A percentile compares a stretch with the other conserved stretches of the same genome.
Evolutionary conservation across 352 stramenopile genomes (phyloP).

Genomic region (Phytophthora rubi): DNA sequence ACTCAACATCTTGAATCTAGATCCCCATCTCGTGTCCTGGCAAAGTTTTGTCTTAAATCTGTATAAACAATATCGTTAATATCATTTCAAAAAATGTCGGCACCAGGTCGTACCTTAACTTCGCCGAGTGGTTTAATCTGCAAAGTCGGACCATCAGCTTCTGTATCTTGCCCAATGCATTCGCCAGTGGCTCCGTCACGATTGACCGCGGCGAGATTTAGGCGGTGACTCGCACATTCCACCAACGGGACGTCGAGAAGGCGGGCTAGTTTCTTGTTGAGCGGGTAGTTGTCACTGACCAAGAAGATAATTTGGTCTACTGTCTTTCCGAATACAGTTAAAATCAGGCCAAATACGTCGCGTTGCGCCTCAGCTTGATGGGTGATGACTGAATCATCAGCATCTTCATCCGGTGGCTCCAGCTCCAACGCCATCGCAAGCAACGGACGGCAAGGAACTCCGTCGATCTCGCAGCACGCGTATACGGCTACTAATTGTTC

Average conservation of each 20-base stretch:
- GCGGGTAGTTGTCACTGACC: conserved; percentile 11
- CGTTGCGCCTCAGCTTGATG: conserved; percentile 14
- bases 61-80: too few relatives aligned
- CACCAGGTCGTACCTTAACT: conserved; percentile 2
- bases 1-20: conserved; percentile 13
- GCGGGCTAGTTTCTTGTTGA: conserved; percentile 10
- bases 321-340: conserved; percentile 11
- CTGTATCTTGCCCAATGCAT: background rate
- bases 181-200: conserved; percentile 1
- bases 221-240: conserved; percentile 7
- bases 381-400: background rate
- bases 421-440: conserved; percentile 9
- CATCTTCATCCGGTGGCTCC: background rate
- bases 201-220: conserved; percentile 12
- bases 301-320: conserved; percentile 17
- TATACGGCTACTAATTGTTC: conserved; percentile 13
- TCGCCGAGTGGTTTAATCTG: conserved; percentile 9
- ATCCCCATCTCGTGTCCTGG: conserved; percentile 11
- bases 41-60: conserved; percentile 12
- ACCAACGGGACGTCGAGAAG: conserved; percentile 5
- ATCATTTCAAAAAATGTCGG: too few relatives aligned
- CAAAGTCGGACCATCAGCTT: conserved; percentile 12
- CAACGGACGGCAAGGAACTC: background rate
- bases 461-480: conserved; percentile 10
- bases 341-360: conserved; percentile 1